Base-by-base conservation (phyloP, 257 asterid species). In the Catharanthus roseus region DNA sequence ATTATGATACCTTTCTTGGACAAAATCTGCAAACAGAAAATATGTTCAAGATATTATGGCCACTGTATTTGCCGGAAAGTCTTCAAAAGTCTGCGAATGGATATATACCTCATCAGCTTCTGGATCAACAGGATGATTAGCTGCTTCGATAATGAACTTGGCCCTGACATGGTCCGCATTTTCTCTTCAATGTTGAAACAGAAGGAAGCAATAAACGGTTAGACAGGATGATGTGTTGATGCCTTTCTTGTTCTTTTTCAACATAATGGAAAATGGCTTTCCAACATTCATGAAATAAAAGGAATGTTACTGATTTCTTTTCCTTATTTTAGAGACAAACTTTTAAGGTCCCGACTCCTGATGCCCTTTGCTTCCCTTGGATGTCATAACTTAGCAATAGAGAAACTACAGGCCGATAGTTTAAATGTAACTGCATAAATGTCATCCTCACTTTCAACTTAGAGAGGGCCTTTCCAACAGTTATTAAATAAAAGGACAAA, bases 121-220 rank as follows among this genome's bases (percentile, higher is more conserved):
- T 33, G 96, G 98, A 84, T 90, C 96, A 18, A 95, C 87, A 34
- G 98, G 98, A 76, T 88, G 98, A 75, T 92, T 92, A 39, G 98
- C 98, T 15, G 93, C 98, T 82, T 92, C 96, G 55, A 92, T 84
- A 78, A 92, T 75, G 81, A 76, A 92, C 80, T 90, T 90, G 65
- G 95, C 96, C 76, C 74, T 79, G 62, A 92, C 96, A 41, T 85
- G 60, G 61, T 75, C 86, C 64, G 96, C 96, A 75, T 92, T 92
- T 68, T 90, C 98, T 79, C 98, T 92, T 77, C 68, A 80, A 68
- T 70, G 65, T 56, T 42, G 69, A 74, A 54, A 23, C 21, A 67
- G 56, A 56, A 67, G 72, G 9, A 69, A 73, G 31, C 23, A 39
- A 16, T 61, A 74, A 42, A 26, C 18, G 38, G 64, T 13, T 39